Evolutionary conservation across 164 flowering plant species (phyloP).

Genomic region (Vitis rotundifolia): DNA sequence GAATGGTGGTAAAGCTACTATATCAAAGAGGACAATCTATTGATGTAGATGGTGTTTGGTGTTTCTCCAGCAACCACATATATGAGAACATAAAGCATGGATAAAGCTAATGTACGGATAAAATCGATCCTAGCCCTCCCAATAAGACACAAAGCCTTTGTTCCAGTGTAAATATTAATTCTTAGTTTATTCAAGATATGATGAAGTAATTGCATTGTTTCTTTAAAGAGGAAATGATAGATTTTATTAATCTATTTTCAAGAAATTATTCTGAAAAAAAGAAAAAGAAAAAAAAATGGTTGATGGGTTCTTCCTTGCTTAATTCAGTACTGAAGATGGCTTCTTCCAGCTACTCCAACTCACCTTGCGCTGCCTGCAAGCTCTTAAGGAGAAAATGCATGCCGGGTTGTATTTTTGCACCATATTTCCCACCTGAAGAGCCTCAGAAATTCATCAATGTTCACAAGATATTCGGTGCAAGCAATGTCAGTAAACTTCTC

Average conservation of each 20-base stretch:
- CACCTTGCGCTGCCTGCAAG: conserved; percentile 89
- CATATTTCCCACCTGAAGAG: conserved; percentile 81
- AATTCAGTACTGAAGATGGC: conserved; percentile 37
- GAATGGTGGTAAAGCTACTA: no score
- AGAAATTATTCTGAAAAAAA: not conserved
- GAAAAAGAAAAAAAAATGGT: not conserved
- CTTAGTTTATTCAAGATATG: no score
- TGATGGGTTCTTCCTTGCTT: no score
- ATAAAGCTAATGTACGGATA: no score
- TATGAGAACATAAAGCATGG: no score
- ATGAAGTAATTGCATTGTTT: no score
- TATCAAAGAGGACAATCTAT: no score
- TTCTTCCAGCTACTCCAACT: conserved; percentile 51
- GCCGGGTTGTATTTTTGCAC: conserved; percentile 66
- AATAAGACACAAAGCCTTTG: no score
- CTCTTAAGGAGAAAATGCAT: conserved; percentile 68
- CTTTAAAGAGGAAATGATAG: conserved; percentile 1
- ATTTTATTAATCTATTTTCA: not conserved
- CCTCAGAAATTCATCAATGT: conserved; percentile 73
- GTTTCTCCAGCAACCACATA: not conserved
- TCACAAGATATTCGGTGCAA: conserved; percentile 85
- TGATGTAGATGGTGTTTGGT: no score
- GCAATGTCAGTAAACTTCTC: conserved; percentile 74
- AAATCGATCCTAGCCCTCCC: no score
- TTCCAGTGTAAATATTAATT: no score